These are phyloP conservation scores for Aspergillus sp. DNA, from an alignment of 2,329 filamentous ascomycete genomes.

Conservation along the genomic window DNA sequence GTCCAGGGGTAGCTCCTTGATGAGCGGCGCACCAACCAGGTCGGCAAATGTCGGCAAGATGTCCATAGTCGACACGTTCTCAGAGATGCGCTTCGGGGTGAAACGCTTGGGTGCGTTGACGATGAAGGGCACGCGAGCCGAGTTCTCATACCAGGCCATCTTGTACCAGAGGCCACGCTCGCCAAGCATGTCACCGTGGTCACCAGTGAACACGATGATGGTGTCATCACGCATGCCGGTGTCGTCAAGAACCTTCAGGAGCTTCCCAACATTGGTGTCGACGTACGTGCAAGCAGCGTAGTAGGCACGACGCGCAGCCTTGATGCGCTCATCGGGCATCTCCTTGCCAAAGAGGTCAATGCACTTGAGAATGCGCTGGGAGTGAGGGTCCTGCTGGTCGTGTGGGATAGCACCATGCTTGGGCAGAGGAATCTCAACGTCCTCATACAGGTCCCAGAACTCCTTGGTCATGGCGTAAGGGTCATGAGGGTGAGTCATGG, in stretches of 20 bases:
- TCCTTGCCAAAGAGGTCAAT: slow-evolving; percentile 83
- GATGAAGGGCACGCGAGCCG: slow-evolving; percentile 83
- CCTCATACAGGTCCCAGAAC: slow-evolving; percentile 91
- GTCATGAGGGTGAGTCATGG: slow-evolving; percentile 91
- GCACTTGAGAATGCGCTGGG: slow-evolving; percentile 80
- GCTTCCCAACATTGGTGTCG: slow-evolving; percentile 84
- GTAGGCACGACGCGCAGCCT: slow-evolving; percentile 81
- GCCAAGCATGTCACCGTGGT: slow-evolving; percentile 94
- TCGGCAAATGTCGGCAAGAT: slow-evolving; percentile 86
- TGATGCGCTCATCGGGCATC: slow-evolving; percentile 82
- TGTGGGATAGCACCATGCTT: slow-evolving; percentile 70
- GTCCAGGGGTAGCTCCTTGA: slow-evolving; percentile 76
- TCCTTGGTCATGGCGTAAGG: slow-evolving; percentile 92
- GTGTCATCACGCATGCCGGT: slow-evolving; percentile 81
- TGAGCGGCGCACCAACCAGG: slow-evolving; percentile 69
- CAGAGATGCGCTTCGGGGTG: slow-evolving; percentile 69
- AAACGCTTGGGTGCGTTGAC: slow-evolving; percentile 78
- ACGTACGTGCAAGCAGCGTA: slow-evolving; percentile 93
- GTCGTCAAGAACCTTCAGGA: slow-evolving; percentile 74
- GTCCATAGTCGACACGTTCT: slow-evolving; percentile 90
- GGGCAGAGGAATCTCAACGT: slow-evolving; percentile 81
- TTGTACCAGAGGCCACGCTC: slow-evolving; percentile 93
- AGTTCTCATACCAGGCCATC: slow-evolving; percentile 95
- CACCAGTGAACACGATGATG: slow-evolving; percentile 87
- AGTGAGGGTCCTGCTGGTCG: slow-evolving; percentile 82